Base-by-base conservation (phyloP, 164 flowering plant species). In the Akebia trifoliata region DNA sequence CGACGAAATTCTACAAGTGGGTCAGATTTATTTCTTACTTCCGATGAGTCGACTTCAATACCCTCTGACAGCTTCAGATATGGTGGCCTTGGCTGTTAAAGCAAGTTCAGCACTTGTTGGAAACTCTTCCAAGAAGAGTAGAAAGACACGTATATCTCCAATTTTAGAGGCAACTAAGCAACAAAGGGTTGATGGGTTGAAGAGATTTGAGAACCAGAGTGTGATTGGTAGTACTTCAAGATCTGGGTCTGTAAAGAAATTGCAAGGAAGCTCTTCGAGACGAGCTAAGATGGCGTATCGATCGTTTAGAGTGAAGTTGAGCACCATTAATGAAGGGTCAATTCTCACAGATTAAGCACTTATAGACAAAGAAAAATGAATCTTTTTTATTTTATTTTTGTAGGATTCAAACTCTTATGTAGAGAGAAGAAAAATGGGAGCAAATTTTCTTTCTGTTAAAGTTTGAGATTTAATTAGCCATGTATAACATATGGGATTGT, bases 71-170 rank as follows among this genome's bases (percentile, higher is more conserved):
- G 80, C 91, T 1, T 31, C 79, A 0, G 87, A 82, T 17, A 85
- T 82, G 87, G 91, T 84, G 0, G 82, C 81, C 2, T 40, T 85
- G 54, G 87, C 87, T 6, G 81, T 85, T 4, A 85, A 73, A 48
- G 90, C 90, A 4, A 74, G 75, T 64, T 20, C 59, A 0, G 90
- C 71, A 0, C 35, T 71, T 5, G 30, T 18, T 1, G n/a, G 52
- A 15, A n/a, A n/a, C n/a, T n/a, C n/a, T n/a, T n/a, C n/a, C n/a
- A n/a, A n/a, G n/a, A n/a, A n/a, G n/a, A n/a, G n/a, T n/a, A n/a
- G n/a, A n/a, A n/a, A 39, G 38, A 57, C 52, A 0, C 51, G 56
- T 8, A 38, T 60, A 10, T 61, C 60, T 8, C 67, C 66, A 1
- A 30, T 59, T 24, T 37, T 46, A 6, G 61, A 56, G 1, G 51